phyloP scores from a whole-genome alignment of 2,329 filamentous ascomycete genomes.

The Scleromitrula shiraiana region DNA sequence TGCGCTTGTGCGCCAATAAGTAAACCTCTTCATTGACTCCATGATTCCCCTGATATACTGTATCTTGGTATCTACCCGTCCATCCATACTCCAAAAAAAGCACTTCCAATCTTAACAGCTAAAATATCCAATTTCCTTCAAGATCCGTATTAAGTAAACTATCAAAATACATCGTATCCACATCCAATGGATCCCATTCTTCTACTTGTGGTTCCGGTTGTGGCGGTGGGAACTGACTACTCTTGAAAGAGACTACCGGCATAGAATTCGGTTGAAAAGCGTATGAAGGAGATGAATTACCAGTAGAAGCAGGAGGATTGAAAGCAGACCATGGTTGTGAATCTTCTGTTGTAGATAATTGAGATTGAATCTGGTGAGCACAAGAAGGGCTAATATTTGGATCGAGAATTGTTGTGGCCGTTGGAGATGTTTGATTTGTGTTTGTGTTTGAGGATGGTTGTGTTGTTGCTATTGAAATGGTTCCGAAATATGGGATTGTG shows the following conservation, averaged over 20 bases:
- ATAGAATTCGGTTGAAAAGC: neutral
- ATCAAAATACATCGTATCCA: constrained; percentile 27
- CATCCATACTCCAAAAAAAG: no score
- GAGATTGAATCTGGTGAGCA: neutral
- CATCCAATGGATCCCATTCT: constrained; percentile 20
- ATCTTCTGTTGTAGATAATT: neutral
- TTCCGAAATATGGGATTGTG: constrained; percentile 29
- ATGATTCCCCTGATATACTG: no score
- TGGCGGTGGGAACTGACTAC: constrained; percentile 15
- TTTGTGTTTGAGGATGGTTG: neutral
- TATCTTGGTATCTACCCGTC: no score
- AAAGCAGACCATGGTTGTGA: neutral
- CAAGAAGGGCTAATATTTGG: neutral
- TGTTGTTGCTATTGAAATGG: constrained; percentile 21
- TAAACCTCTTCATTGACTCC: no score
- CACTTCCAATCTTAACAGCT: no score
- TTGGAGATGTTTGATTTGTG: neutral
- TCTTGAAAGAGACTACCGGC: constrained; percentile 22
- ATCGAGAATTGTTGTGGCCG: neutral
- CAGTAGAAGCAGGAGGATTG: neutral
- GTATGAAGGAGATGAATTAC: neutral
- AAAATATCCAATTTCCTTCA: constrained; percentile 27
- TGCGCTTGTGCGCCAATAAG: no score
- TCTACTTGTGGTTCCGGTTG: constrained; percentile 13
- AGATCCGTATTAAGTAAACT: constrained; percentile 27